A percentile compares a stretch with the other conserved stretches of the same genome.
Conservation (phyloP, 179 eudicot species). For the Dionaea muscipula region DNA sequence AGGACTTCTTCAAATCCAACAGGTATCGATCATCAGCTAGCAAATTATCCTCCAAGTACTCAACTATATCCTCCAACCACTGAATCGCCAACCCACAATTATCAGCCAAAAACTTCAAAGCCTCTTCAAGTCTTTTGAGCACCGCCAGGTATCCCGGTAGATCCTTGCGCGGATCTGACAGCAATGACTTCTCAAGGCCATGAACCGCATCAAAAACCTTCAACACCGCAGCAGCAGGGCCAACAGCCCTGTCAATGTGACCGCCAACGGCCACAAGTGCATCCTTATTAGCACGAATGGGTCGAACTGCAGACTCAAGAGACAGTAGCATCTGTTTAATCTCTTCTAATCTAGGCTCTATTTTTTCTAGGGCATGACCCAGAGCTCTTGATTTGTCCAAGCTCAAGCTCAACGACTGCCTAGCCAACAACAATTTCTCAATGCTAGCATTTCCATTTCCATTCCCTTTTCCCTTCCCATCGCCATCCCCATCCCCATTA, state of each 20-base stretch:
- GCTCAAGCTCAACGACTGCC: constrained; percentile 40
- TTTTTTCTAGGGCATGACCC: constrained; percentile 36
- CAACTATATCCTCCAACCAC: constrained; percentile 95
- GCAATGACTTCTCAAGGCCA: constrained; percentile 75
- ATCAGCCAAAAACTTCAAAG: constrained; percentile 66
- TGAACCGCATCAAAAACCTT: constrained; percentile 95
- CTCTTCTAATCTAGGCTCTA: constrained; percentile 72
- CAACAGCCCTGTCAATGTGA: constrained; percentile 82
- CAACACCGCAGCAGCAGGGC: constrained; percentile 90
- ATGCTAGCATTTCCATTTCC: constrained; percentile 11
- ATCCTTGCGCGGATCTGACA: constrained; percentile 76
- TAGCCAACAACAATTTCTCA: constrained; percentile 35
- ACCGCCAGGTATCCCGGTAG: constrained; percentile 79
- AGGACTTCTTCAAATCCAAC: constrained; percentile 37
- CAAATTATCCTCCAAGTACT: constrained; percentile 80
- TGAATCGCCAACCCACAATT: constrained; percentile 96
- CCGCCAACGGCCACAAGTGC: constrained; percentile 90
- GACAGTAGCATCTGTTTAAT: constrained; percentile 63
- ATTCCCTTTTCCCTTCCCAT: not conserved
- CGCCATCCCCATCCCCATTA: too few relatives aligned
- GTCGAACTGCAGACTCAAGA: constrained; percentile 73
- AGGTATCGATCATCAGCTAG: constrained; percentile 72
- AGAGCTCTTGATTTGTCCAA: constrained; percentile 58
- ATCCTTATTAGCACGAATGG: constrained; percentile 68
- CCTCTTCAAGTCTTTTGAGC: constrained; percentile 80